Evolutionary conservation across 1,139 yeast genomes (phyloP), one percentile per base, ranked within the genome.

Genomic region (Suhomyces bolitotheri): DNA sequence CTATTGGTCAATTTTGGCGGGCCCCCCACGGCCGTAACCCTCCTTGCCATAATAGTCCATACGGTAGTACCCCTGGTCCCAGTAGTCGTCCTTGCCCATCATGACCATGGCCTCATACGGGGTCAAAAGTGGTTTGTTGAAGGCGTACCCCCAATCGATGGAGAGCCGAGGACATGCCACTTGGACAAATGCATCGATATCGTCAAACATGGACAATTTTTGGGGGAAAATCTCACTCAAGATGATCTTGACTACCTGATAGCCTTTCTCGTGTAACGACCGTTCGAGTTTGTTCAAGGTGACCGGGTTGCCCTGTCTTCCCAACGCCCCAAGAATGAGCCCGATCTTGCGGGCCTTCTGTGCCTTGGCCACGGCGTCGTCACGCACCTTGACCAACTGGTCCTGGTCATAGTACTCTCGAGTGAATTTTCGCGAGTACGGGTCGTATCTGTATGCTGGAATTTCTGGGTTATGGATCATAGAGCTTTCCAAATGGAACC

Each of bases 81-180:
- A 88, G 63, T 73, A 76, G 26, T 68, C 65, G 52, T 89, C 96
- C 36, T 80, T 71, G 7, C 78, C 83, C 50, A 92, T 60, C 72
- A 89, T 76, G 4, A 90, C 96, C 89, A 87, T 89, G 0, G 97
- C 90, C 54, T 92, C 99, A 57, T 94, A 92, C 0, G 99, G 98
- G 0, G 98, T 90, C 39, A 92, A 64, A 29, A 92, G 66, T 0
- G 99, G 99, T 54, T 85, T 86, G 40, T 82, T 80, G 55, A 92
- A 92, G 0, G 98, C 98, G 57, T 94, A 92, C 1, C 99, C 99
- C 99, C 99, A 92, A 58, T 92, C 99, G 28, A 92, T 92, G 2
- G 96, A 87, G 34, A 92, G 67, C 49, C 99, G 70, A 0, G 99
- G 99, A 57, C 99, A 92, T 0, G 98, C 99, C 4, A 92, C 96